Base-by-base conservation (phyloP, 1,284 basidiomycete species). In the Cutaneotrichosporon cyanovorans region DNA sequence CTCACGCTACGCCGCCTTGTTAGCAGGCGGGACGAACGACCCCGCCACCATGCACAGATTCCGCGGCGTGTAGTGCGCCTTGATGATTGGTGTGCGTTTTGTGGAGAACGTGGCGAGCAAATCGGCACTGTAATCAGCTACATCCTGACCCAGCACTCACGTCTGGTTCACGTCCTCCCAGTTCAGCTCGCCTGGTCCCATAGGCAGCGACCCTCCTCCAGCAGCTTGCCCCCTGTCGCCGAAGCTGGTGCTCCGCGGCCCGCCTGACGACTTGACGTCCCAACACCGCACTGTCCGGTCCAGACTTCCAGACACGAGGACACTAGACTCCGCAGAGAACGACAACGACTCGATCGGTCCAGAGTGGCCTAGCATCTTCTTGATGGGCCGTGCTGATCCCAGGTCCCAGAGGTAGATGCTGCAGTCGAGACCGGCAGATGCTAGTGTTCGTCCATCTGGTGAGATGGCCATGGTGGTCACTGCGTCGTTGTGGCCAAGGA, bases 331-430 rank as follows among this genome's bases (percentile, higher is more conserved):
- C 12, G 84, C 84, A 52, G 86, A 90, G 71, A 97, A 99, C 1
- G 86, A 79, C 22, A 99, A 78, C 5, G 87, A 87, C 64, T 95
- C 85, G 45, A 98, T 81, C 0, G 89, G 83, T 15, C 84, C 82
- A 1, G 80, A 83, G 68, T 99, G 95, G 0, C 95, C 95, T 16
- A 81, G 83, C 91, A 98, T 96, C 70, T 90, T 92, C 75, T 98
- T 99, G 60, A 98, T 83, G 38, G 89, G 80, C 50, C 84, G 81
- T 7, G 92, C 91, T 20, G 88, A 89, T 2, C 87, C 88, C 39
- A 98, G 76, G 63, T 98, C 93, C 95, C 95, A 99, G 1, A 99
- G 74, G 64, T 87, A 90, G 72, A 99, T 93, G 4, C 85, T 81
- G 16, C 87, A 77, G 65, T 97, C 95, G 63, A 96, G 89, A 20